A percentile compares a stretch with the other conserved stretches of the same genome.
Conservation (phyloP, 2,329 filamentous ascomycete genomes). For the Nigrograna mackinnonii region DNA sequence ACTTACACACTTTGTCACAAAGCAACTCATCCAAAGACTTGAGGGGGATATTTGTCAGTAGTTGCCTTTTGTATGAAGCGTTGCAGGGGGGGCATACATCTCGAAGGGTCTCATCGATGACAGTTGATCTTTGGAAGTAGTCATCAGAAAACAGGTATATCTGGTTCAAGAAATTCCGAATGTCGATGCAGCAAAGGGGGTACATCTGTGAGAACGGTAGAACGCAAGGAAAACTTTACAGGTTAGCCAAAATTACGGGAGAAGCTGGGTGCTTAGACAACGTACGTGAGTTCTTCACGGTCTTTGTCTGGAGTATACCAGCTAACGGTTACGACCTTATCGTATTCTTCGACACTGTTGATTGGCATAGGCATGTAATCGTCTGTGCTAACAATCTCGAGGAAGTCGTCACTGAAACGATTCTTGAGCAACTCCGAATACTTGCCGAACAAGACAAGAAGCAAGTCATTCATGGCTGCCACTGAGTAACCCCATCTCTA, state of each 20-base stretch:
- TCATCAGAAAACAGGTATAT: constrained; percentile 98
- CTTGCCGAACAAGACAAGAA: constrained; percentile 89
- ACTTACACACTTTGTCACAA: constrained; percentile 87
- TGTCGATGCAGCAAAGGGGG: constrained; percentile 95
- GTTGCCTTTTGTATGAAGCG: constrained; percentile 1
- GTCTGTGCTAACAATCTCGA: constrained; percentile 87
- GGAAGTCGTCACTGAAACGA: constrained; percentile 93
- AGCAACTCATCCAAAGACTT: constrained; percentile 94
- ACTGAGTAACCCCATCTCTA: constrained; percentile 91
- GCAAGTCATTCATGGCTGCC: constrained; percentile 76
- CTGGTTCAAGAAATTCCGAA: constrained; percentile 95
- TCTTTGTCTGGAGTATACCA: constrained; percentile 90
- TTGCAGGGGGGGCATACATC: constrained; percentile 55
- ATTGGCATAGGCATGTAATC: constrained; percentile 99
- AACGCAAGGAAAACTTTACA: constrained; percentile 81
- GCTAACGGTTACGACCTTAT: constrained; percentile 92
- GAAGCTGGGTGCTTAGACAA: constrained; percentile 18
- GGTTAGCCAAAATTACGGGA: constrained; percentile 18
- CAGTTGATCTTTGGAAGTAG: constrained; percentile 85
- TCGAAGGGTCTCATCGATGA: constrained; percentile 89
- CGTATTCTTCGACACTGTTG: constrained; percentile 85
- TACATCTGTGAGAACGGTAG: constrained; percentile 99
- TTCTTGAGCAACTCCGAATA: constrained; percentile 90
- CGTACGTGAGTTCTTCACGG: constrained; percentile 73
- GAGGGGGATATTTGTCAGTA: constrained; percentile 6